Base-by-base conservation (phyloP, 2,329 filamentous ascomycete species). In the Diaporthe eres region DNA sequence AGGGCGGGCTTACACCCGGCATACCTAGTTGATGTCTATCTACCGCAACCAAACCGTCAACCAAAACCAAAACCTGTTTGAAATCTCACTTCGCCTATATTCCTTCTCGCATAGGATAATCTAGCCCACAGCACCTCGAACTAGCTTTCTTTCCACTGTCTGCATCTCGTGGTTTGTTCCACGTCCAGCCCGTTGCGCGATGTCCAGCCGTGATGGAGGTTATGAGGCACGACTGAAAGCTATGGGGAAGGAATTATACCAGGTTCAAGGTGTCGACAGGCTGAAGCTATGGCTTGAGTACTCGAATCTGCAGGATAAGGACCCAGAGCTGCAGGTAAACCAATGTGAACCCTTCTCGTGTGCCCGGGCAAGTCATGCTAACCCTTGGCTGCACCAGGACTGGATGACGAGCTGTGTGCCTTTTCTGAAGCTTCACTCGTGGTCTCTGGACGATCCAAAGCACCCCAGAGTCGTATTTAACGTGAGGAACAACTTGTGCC, bases 181-280 rank as follows among this genome's bases (percentile, higher is more conserved):
- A 22, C 28, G 8, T 3, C 28, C 58, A n/a, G 19, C 4, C 19
- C 25, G 37, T 39, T 39, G 13, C 31, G 65, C 58, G 13, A 76
- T 63, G 76, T 37, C 74, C 47, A 39, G 17, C 39, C 34, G 19
- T 19, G 49, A 19, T 22, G 34, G 25, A 55, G 31, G n/a, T 5
- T 8, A 68, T 10, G 53, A 39, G 44, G 63, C 51, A 10, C 28
- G 44, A n/a, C 53, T 8, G 37, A 47, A 28, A 53, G 55, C 68
- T 19, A 39, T 75, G 15, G 65, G 60, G 25, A 42, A 53, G n/a
- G 39, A 44, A 3, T 3, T 78, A 6, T 15, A 71, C 25, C 15
- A 55, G 25, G 61, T 63, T 2, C 57, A 74, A 13, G 79, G 78
- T 55, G 76, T 71, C 28, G 78, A 77, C 15, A 75, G 78, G 15